Conservation (phyloP, 805 yeast genomes). For the Metschnikowia baotianmanensis region DNA sequence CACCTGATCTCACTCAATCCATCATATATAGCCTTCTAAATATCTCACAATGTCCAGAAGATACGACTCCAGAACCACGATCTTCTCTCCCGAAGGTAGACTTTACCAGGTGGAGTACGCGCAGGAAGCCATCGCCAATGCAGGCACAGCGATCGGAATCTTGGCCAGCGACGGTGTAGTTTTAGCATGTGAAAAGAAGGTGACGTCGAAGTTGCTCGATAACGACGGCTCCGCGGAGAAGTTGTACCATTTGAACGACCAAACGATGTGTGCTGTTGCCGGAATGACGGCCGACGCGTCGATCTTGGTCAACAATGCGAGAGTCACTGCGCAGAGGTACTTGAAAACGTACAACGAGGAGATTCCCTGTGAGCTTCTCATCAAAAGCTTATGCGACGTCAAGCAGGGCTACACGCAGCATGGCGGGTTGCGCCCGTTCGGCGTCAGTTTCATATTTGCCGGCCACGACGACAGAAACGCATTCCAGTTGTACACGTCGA, state of each 20-base stretch:
- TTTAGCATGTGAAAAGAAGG: slow-evolving; percentile 94
- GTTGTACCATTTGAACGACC: slow-evolving; percentile 77
- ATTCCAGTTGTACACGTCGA: slow-evolving; percentile 89
- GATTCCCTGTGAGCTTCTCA: slow-evolving; percentile 89
- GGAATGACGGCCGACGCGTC: slow-evolving; percentile 98
- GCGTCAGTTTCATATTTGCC: slow-evolving; percentile 94
- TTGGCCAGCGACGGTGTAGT: slow-evolving; percentile 85
- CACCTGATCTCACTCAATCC: neutral
- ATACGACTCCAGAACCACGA: slow-evolving; percentile 98
- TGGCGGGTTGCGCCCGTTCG: slow-evolving; percentile 98
- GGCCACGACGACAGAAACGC: slow-evolving; percentile 90
- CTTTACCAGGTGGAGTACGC: slow-evolving; percentile 97
- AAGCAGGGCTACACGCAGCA: slow-evolving; percentile 98
- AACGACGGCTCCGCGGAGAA: slow-evolving; percentile 94
- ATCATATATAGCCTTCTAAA: too few species aligned
- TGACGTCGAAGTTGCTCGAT: slow-evolving; percentile 87
- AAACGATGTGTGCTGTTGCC: slow-evolving; percentile 90
- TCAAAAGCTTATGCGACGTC: slow-evolving; percentile 83
- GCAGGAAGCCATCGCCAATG: slow-evolving; percentile 81
- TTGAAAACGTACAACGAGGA: slow-evolving; percentile 86
- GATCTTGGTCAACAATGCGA: slow-evolving; percentile 82
- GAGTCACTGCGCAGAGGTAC: slow-evolving; percentile 80
- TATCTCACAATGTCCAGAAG: slow-evolving; percentile 77
- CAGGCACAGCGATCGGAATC: slow-evolving; percentile 80
- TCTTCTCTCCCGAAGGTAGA: slow-evolving; percentile 98